Conservation (phyloP, 1,284 basidiomycete species). For the Ustilago hordei region DNA sequence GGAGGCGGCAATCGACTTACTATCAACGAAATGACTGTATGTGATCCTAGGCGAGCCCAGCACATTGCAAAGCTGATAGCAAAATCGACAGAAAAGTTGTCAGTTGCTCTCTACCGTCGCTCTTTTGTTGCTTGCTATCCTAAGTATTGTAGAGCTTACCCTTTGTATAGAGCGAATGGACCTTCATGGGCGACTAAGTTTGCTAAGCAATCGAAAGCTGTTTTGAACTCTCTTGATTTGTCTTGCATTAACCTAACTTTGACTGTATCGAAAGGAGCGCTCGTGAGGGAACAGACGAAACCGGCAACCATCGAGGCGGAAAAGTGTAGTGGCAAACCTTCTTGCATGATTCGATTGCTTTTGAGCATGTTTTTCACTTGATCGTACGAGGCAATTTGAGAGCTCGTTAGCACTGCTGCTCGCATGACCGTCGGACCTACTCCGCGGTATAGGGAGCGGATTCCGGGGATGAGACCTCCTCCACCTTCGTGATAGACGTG, state of each 20-base stretch:
- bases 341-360: constrained; percentile 23
- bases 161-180: constrained; percentile 57
- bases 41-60: constrained; percentile 56
- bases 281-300: constrained; percentile 48
- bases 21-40: constrained; percentile 58
- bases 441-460: constrained; percentile 52
- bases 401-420: constrained; percentile 53
- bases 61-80: constrained; percentile 55
- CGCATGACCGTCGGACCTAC: constrained; percentile 56
- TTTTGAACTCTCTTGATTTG: constrained; percentile 37
- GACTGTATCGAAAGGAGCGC: constrained; percentile 57
- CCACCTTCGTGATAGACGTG: constrained; percentile 46
- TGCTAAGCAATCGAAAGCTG: constrained; percentile 47
- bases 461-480: constrained; percentile 39
- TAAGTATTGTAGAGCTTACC: constrained; percentile 20
- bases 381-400: constrained; percentile 59
- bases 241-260: constrained; percentile 61
- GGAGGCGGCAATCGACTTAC: constrained; percentile 19
- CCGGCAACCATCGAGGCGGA: constrained; percentile 56
- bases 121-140: neutral
- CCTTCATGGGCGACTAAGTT: constrained; percentile 55
- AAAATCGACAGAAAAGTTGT: too few relatives aligned
- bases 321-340: constrained; percentile 54
- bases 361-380: constrained; percentile 53
- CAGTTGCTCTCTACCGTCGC: neutral